These are phyloP conservation scores for Phytopythium montanum DNA, from an alignment of 352 stramenopile genomes.

Conservation along the genomic window DNA sequence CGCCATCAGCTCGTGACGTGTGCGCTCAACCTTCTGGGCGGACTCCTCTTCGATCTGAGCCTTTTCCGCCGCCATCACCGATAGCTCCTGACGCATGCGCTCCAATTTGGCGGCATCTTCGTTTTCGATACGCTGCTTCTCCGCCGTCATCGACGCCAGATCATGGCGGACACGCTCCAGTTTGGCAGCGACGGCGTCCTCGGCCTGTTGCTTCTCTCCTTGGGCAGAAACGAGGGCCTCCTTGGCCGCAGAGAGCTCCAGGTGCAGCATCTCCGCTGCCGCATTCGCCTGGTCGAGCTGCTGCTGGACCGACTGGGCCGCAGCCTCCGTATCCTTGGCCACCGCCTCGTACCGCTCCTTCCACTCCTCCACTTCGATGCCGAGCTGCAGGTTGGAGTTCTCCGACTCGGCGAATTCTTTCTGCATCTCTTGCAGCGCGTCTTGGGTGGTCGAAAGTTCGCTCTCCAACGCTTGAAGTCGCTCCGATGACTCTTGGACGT, in stretches of 20 bases:
- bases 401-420: slow-evolving; percentile 31
- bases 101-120: neutral
- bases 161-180: slow-evolving; percentile 28
- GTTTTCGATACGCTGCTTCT: slow-evolving; percentile 9
- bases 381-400: slow-evolving; percentile 13
- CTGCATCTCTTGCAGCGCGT: slow-evolving; percentile 23
- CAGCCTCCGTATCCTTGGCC: neutral
- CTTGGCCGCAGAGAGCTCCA: slow-evolving; percentile 10
- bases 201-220: slow-evolving; percentile 4
- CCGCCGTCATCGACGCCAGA: slow-evolving; percentile 24
- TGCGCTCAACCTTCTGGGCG: slow-evolving; percentile 19
- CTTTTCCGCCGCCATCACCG: slow-evolving; percentile 19
- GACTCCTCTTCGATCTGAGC: slow-evolving; percentile 29
- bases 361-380: slow-evolving; percentile 4
- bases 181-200: slow-evolving; percentile 2
- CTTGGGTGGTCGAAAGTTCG: slow-evolving; percentile 28
- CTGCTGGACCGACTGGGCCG: neutral
- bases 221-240: slow-evolving; percentile 10
- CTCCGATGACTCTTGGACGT: slow-evolving; percentile 18
- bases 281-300: slow-evolving; percentile 6
- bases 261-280: neutral
- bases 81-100: slow-evolving; percentile 33
- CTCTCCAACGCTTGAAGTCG: slow-evolving; percentile 26
- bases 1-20: slow-evolving; percentile 20
- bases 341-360: slow-evolving; percentile 3